A percentile compares a stretch with the other conserved stretches of the same genome.
These are phyloP conservation scores for Fusarium abutilonis DNA, from an alignment of 2,329 filamentous ascomycete genomes.

Conservation along the genomic window DNA sequence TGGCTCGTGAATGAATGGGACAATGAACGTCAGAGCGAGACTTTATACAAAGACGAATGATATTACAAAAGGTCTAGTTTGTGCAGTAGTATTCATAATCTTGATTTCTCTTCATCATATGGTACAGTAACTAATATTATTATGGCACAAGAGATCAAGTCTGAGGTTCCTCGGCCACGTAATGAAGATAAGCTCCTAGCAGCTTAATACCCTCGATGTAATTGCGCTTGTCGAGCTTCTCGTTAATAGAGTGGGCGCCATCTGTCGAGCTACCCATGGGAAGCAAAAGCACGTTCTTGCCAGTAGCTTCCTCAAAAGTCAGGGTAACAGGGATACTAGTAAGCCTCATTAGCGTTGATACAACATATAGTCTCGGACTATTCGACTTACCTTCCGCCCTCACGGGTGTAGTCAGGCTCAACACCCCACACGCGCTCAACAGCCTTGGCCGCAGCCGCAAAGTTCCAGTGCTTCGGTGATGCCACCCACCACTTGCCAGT, in stretches of 20 bases:
- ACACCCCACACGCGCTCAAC: constrained; percentile 94
- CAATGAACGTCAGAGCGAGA: not conserved
- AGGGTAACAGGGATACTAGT: constrained; percentile 91
- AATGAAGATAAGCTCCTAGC: constrained; percentile 93
- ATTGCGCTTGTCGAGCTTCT: constrained; percentile 96
- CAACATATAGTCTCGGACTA: not conserved
- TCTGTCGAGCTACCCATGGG: constrained; percentile 98
- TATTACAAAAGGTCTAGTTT: not conserved
- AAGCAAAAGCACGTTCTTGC: constrained; percentile 94
- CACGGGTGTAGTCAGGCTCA: constrained; percentile 92
- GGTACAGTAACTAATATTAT: constrained; percentile 22
- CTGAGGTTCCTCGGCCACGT: constrained; percentile 88
- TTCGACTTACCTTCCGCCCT: constrained; percentile 82
- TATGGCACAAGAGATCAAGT: constrained; percentile 37
- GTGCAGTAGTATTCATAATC: not conserved
- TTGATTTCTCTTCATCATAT: constrained; percentile 17
- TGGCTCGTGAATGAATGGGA: not conserved
- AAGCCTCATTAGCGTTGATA: constrained; percentile 26
- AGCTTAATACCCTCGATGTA: constrained; percentile 99
- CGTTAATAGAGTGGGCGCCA: constrained; percentile 96
- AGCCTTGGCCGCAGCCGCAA: constrained; percentile 92
- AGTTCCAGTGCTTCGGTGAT: constrained; percentile 99
- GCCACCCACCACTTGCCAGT: constrained; percentile 99
- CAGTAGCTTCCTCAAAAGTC: constrained; percentile 96
- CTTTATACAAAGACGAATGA: no score